Base-by-base conservation (phyloP, 306 rosid genomes). In the Fragaria nilgerrensis region DNA sequence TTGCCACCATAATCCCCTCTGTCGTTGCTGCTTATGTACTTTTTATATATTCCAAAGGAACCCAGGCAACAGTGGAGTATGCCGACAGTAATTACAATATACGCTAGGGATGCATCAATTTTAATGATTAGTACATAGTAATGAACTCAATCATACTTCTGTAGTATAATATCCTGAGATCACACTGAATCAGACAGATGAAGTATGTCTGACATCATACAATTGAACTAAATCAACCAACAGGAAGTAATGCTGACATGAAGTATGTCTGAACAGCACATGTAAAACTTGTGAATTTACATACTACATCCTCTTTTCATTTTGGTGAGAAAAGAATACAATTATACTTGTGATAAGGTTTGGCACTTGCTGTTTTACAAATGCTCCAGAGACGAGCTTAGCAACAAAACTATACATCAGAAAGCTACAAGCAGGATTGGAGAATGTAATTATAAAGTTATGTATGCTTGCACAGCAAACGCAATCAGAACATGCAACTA, bases 401-500 rank as follows among this genome's bases (percentile, higher is more conserved):
- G 22, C 52, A 36, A 6, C 7, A 63, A 3, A 10, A 16, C 23
- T 34, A 17, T 65, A 37, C 48, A 37, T 19, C 70, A 36, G 70
- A 36, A 65, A 36, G 15, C 47, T 65, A 62, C 25, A 36, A 64
- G 23, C 45, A 17, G 44, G 70, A 39, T 66, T 16, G 48, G 50
- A 36, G 44, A 41, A 41, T 41, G 44, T 41, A 41, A 41, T 36
- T 36, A 20, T 14, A 13, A 45, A 12, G 23, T 27, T 16, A 16
- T 61, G 0, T 25, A n/a, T 69, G 74, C 14, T 25, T 25, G 41
- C 68, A 62, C 61, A 8, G 62, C 32, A 37, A 55, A 13, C 27
- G 55, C 71, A 71, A 13, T 74, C 59, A 65, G 68, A 62, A 68
- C 53, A 74, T 68, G 77, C 80, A 77, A 58, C 74, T 79, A 9